A percentile compares a stretch with the other conserved stretches of the same genome.
phyloP scores from a whole-genome alignment of 176 grass and related monocot species.

The Rhynchospora tenuis region DNA sequence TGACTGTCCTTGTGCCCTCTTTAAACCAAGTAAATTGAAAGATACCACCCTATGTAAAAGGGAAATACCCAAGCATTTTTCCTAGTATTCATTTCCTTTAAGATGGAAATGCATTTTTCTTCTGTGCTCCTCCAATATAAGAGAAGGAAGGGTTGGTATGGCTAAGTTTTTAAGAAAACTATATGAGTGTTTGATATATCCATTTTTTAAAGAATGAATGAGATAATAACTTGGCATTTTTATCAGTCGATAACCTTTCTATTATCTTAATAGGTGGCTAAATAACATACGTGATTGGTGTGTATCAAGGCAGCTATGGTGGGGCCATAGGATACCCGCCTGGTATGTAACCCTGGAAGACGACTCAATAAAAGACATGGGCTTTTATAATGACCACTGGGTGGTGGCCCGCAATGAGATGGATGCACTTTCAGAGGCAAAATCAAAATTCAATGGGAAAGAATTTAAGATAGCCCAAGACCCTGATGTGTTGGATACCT shows the following conservation, averaged over 20 bases:
- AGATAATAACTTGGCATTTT: neutral
- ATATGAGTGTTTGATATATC: neutral
- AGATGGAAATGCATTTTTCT: neutral
- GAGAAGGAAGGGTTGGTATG: neutral
- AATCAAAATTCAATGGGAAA: slow-evolving; percentile 52
- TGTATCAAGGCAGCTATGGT: slow-evolving; percentile 89
- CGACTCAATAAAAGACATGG: slow-evolving; percentile 47
- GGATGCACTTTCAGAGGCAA: slow-evolving; percentile 54
- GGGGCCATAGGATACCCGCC: slow-evolving; percentile 78
- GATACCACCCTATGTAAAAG: neutral
- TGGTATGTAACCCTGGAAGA: slow-evolving; percentile 82
- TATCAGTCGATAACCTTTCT: neutral
- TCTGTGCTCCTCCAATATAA: neutral
- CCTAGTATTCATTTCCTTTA: neutral
- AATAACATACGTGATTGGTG: slow-evolving; percentile 96
- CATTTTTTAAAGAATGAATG: neutral
- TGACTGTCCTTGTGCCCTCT: neutral
- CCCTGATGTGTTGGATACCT: slow-evolving; percentile 92
- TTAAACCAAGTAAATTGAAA: neutral
- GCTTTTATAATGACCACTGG: slow-evolving; percentile 66
- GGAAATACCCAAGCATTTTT: neutral
- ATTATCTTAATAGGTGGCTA: slow-evolving; percentile 59
- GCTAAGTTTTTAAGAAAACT: neutral
- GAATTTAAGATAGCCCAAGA: slow-evolving; percentile 61
- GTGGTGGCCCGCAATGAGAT: slow-evolving; percentile 80